A percentile compares a stretch with the other conserved stretches of the same genome.
Evolutionary conservation across 1,284 basidiomycete species (phyloP).

Genomic region (Anthracocystis setariae): DNA sequence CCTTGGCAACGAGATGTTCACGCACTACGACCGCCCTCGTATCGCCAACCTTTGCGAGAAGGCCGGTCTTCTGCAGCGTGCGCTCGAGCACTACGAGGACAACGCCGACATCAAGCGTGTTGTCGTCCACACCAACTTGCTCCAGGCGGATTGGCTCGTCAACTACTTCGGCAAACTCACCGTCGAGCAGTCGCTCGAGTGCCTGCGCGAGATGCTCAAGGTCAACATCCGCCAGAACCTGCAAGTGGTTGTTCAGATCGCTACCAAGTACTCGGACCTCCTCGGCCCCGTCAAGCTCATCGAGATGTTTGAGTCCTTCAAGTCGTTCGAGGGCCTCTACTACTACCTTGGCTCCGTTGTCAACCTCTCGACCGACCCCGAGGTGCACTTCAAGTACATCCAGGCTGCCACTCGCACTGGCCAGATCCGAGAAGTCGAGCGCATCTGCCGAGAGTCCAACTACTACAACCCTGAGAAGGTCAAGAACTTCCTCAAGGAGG

Average conservation of each 20-base stretch:
- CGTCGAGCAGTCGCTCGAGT: slow-evolving; percentile 97
- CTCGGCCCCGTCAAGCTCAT: slow-evolving; percentile 96
- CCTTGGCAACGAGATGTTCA: slow-evolving; percentile 98
- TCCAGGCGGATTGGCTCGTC: slow-evolving; percentile 94
- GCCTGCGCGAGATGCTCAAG: slow-evolving; percentile 95
- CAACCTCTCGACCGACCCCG: slow-evolving; percentile 93
- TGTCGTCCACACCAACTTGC: slow-evolving; percentile 88
- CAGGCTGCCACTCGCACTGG: slow-evolving; percentile 98
- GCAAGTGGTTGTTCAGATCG: slow-evolving; percentile 95
- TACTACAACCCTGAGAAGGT: slow-evolving; percentile 99
- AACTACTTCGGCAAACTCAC: slow-evolving; percentile 97
- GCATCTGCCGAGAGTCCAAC: slow-evolving; percentile 97
- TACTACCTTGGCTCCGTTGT: slow-evolving; percentile 98
- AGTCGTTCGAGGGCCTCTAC: slow-evolving; percentile 97
- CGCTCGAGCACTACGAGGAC: slow-evolving; percentile 97
- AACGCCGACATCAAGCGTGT: slow-evolving; percentile 96
- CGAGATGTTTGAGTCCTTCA: slow-evolving; percentile 98
- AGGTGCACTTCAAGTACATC: slow-evolving; percentile 99
- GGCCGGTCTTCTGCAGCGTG: slow-evolving; percentile 93
- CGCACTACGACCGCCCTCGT: slow-evolving; percentile 93
- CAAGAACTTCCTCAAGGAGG: slow-evolving; percentile 98
- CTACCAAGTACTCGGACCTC: slow-evolving; percentile 98
- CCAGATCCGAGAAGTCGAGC: slow-evolving; percentile 98
- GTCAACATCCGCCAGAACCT: slow-evolving; percentile 98
- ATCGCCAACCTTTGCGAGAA: slow-evolving; percentile 99